A percentile compares a stretch with the other conserved stretches of the same genome.
Evolutionary conservation across 139 green algal genomes (phyloP).

Genomic region (Limnomonas spitsbergensis): DNA sequence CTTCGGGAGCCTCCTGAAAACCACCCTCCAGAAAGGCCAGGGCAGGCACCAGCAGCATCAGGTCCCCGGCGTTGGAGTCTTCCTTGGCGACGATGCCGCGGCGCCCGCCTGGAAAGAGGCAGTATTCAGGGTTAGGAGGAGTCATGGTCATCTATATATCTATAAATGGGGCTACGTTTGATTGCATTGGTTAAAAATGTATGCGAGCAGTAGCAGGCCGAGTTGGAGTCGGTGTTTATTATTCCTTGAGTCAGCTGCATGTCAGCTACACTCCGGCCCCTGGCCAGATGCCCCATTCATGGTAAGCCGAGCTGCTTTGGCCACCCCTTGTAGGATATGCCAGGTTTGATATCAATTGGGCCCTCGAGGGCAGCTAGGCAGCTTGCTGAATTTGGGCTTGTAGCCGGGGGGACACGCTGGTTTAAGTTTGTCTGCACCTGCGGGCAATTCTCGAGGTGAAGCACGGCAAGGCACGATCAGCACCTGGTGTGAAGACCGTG

Average conservation of each 20-base stretch:
- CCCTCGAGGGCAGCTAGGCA: too few species aligned
- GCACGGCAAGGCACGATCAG: background rate
- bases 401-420: too few species aligned
- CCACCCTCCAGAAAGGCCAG: constrained; percentile 13
- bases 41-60: constrained; percentile 13
- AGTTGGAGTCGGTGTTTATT: too few species aligned
- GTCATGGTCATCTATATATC: background rate
- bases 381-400: too few species aligned
- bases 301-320: too few species aligned
- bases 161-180: background rate
- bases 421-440: too few species aligned
- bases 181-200: background rate
- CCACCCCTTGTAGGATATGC: background rate
- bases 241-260: too few species aligned
- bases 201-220: background rate
- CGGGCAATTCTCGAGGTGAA: background rate
- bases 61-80: background rate
- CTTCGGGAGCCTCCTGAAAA: background rate
- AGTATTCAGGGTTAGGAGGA: background rate
- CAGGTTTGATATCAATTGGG: background rate
- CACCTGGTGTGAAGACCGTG: background rate
- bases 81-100: background rate
- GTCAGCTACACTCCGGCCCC: too few species aligned
- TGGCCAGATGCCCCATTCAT: too few species aligned
- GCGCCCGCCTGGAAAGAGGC: background rate